Evolutionary conservation across 192 early-diverging fungal genomes (phyloP), one percentile per base, ranked within the genome.

Genomic region (Coemansia sp.): DNA sequence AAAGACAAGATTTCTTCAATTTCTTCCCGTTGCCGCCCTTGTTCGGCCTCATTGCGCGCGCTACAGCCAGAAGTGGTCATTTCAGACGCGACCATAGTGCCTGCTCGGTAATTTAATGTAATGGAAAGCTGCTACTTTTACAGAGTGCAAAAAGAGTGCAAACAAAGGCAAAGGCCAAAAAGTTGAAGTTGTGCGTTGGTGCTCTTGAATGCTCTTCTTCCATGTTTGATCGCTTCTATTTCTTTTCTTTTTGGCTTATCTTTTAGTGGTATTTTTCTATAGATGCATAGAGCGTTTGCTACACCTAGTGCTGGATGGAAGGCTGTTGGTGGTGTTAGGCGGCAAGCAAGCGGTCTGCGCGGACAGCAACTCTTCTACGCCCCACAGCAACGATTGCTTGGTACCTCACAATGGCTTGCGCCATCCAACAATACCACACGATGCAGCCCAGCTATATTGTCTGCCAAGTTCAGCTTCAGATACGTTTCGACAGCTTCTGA

Each of bases 1-100:
- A 77, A 57, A 16, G 51, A 39, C 21, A 40, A 51, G 1, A 71
- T 60, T 33, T 45, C 58, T 31, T 71, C 65, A 26, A 67, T 23
- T 42, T 67, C 75, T 18, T 59, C 59, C 13, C 37, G 57, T 26
- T 62, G 24, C 33, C 13, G 34, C 26, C 37, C 14, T 20, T 57
- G 9, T 20, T 13, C 36, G 42, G 23, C 14, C 13, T 16, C 46
- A 14, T 20, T 35, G 23, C 18, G 59, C 5, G 46, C 3, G 35
- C 5, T 8, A 14, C 21, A 24, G 16, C 18, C 9, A 13, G 20
- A n/a, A 3, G 18, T 9, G 18, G 33, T 3, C 18, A 34, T 34
- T 20, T 48, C 43, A 6, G 21, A 43, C 20, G 33, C 35, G 31
- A 11, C 43, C 61, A 36, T 39, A 13, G 31, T 26, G 21, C 24